Percentiles rank a stretch among this genome's conserved stretches.
Conservation (phyloP, 2,329 filamentous ascomycete species). For the Neofusicoccum ribis region DNA sequence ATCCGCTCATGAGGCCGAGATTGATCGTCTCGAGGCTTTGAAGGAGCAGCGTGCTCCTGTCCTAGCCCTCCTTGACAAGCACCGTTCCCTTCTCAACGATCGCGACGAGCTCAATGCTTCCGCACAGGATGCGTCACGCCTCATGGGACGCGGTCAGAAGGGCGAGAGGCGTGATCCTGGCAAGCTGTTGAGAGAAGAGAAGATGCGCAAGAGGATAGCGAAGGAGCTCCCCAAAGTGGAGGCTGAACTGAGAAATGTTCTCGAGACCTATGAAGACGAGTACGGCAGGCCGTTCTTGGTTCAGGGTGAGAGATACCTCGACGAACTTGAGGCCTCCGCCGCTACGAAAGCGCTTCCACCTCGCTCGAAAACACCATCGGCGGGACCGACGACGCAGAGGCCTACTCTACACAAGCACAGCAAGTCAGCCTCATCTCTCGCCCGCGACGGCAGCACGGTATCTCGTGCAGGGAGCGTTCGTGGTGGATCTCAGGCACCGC, state of each 20-base stretch:
- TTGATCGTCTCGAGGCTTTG: slow-evolving; percentile 75
- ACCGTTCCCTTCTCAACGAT: slow-evolving; percentile 80
- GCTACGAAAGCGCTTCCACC: slow-evolving; percentile 61
- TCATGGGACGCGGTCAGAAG: slow-evolving; percentile 89
- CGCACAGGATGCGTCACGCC: slow-evolving; percentile 88
- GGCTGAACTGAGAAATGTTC: slow-evolving; percentile 74
- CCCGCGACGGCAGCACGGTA: not conserved
- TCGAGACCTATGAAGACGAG: slow-evolving; percentile 89
- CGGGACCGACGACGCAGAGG: slow-evolving; percentile 20
- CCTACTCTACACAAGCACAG: slow-evolving; percentile 32
- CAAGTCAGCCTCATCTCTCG: slow-evolving; percentile 30
- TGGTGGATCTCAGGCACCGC: slow-evolving; percentile 39
- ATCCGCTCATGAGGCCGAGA: slow-evolving; percentile 91
- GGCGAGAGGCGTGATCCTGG: slow-evolving; percentile 93
- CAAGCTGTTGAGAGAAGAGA: slow-evolving; percentile 91
- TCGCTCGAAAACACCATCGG: slow-evolving; percentile 74
- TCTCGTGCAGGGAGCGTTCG: slow-evolving; percentile 42
- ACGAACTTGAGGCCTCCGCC: slow-evolving; percentile 70
- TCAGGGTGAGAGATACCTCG: slow-evolving; percentile 86
- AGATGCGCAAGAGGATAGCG: slow-evolving; percentile 95
- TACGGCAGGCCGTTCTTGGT: slow-evolving; percentile 92
- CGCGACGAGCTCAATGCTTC: slow-evolving; percentile 85
- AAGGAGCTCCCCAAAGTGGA: slow-evolving; percentile 95
- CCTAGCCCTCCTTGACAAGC: slow-evolving; percentile 77
- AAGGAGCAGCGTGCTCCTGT: slow-evolving; percentile 86